Evolutionary conservation across 768 basidiomycete species (phyloP).

Genomic region (Leccinum broughii): DNA sequence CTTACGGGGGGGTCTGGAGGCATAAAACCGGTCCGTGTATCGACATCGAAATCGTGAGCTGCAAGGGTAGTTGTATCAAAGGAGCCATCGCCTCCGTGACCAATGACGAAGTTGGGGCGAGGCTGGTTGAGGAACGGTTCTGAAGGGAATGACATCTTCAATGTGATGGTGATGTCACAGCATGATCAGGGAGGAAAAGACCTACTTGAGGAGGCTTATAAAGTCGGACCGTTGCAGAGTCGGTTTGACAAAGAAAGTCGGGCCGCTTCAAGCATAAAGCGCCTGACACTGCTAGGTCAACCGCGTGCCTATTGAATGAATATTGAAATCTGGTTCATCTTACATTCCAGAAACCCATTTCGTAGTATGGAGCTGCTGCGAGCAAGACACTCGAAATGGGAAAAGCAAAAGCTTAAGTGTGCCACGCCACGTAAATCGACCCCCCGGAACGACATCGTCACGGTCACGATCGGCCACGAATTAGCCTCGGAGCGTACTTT

Average conservation of each 20-base stretch:
- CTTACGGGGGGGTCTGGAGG: slow-evolving; percentile 70
- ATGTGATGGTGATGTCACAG: not conserved
- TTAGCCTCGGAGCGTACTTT: no score
- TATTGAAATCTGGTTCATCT: no score
- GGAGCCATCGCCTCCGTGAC: slow-evolving; percentile 18
- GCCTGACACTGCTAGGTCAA: no score
- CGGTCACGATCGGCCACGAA: no score
- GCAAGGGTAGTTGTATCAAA: slow-evolving; percentile 66
- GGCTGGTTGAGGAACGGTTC: slow-evolving; percentile 38
- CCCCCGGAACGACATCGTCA: no score
- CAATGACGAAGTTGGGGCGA: slow-evolving; percentile 33
- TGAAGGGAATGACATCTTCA: slow-evolving; percentile 18
- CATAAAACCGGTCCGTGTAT: slow-evolving; percentile 89
- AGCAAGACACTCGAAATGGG: no score
- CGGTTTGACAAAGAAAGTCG: not conserved
- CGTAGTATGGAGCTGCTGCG: no score
- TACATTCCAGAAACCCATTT: no score
- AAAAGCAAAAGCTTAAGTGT: no score
- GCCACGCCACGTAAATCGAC: no score
- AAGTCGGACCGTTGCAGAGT: not conserved
- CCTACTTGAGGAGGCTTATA: not conserved
- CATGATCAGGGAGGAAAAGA: not conserved
- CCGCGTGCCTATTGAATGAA: no score
- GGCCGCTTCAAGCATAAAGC: no score
- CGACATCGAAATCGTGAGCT: slow-evolving; percentile 90